A percentile compares a stretch with the other conserved stretches of the same genome.
Evolutionary conservation across 106 monocot species (phyloP).

Genomic region (Acanthochlamys bracteata): DNA sequence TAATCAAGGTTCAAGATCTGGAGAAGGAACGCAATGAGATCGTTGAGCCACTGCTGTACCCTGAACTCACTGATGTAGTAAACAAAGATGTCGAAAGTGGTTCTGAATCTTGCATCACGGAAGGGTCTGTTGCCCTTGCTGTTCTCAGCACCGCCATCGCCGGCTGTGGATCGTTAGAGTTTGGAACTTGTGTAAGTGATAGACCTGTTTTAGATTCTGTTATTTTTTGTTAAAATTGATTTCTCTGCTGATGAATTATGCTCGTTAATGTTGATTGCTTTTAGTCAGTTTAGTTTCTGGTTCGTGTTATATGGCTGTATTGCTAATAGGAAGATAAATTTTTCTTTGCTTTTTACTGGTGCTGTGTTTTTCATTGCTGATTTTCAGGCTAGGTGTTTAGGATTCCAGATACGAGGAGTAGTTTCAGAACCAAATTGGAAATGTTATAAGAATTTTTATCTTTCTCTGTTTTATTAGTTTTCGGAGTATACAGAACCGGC

Average conservation of each 20-base stretch:
- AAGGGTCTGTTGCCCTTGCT: conserved; percentile 27
- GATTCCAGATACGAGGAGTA: too few species aligned
- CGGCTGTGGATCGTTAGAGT: conserved; percentile 39
- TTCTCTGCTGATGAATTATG: not conserved
- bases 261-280: not conserved
- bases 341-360: too few species aligned
- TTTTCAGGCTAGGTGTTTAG: too few species aligned
- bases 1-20: not conserved
- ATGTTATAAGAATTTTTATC: too few species aligned
- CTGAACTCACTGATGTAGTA: not conserved
- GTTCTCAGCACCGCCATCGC: conserved; percentile 32
- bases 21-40: not conserved
- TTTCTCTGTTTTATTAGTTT: too few species aligned
- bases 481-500: too few species aligned
- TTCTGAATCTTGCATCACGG: not conserved
- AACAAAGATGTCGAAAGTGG: not conserved
- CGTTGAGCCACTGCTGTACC: not conserved
- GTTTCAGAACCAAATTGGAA: too few species aligned
- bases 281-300: not conserved
- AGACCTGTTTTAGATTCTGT: not conserved
- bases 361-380: too few species aligned
- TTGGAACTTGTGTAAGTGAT: conserved; percentile 29
- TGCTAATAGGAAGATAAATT: too few species aligned
- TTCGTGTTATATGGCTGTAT: not conserved
- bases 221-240: not conserved